Percentiles rank a stretch among this genome's conserved stretches.
phyloP scores from a whole-genome alignment of 78 protist genomes.

The Paratrimastix pyriformis region DNA sequence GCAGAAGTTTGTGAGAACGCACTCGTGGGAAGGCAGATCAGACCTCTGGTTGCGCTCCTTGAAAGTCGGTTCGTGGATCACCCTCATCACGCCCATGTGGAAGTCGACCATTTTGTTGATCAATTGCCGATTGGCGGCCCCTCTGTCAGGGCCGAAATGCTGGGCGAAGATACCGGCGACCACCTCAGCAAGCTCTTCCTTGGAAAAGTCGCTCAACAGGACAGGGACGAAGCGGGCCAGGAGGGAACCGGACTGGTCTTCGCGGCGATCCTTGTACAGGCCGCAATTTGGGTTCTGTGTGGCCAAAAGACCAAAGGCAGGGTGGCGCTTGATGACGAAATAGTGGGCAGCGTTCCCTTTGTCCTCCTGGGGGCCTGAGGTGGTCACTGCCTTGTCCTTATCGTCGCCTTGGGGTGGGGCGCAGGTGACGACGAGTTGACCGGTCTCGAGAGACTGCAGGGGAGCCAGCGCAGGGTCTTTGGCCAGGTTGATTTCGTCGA shows the following conservation, averaged over 20 bases:
- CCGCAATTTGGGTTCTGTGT: conserved; percentile 15
- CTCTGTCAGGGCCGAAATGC: no score
- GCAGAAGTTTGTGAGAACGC: no score
- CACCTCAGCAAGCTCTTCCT: neutral
- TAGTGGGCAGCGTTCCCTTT: neutral
- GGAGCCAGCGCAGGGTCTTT: neutral
- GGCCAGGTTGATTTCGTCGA: conserved; percentile 17
- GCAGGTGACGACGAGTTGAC: neutral
- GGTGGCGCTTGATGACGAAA: neutral
- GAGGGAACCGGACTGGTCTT: neutral
- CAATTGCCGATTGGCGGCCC: neutral
- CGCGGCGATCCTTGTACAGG: neutral
- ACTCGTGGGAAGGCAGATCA: no score
- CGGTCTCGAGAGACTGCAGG: neutral
- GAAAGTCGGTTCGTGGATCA: neutral
- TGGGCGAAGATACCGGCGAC: no score
- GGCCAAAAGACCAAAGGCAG: conserved; percentile 3
- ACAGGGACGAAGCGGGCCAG: neutral
- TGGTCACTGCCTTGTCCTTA: no score
- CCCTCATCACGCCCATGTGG: neutral
- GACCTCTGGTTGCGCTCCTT: neutral
- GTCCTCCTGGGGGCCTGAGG: no score
- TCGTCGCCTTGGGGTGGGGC: neutral
- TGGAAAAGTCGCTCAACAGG: neutral
- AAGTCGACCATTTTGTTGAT: neutral